Conservation (phyloP, 371 early-diverging fungal species). For the Blakeslea trispora region DNA sequence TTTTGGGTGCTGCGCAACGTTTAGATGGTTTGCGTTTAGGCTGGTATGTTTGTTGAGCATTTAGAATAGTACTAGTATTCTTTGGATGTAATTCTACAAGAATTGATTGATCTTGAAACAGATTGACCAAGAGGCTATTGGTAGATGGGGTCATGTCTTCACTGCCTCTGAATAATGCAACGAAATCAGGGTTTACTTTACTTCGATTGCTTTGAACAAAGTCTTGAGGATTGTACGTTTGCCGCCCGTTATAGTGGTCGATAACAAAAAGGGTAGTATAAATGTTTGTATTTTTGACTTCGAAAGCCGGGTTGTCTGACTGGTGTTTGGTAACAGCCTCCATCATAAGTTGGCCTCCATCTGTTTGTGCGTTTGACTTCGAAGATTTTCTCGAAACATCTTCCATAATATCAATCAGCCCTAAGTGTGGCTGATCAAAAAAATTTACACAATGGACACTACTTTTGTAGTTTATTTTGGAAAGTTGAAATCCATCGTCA, state of each 20-base stretch:
- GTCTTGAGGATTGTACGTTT: slow-evolving; percentile 66
- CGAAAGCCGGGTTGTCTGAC: slow-evolving; percentile 29
- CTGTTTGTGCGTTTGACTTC: slow-evolving; percentile 25
- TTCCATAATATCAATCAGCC: slow-evolving; percentile 33
- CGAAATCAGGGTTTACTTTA: slow-evolving; percentile 74
- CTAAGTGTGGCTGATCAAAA: slow-evolving; percentile 16
- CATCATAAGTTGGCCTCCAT: slow-evolving; percentile 29
- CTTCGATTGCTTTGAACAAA: slow-evolving; percentile 70
- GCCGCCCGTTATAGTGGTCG: slow-evolving; percentile 73
- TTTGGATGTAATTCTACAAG: slow-evolving; percentile 55
- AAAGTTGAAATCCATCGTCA: slow-evolving; percentile 45
- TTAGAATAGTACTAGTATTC: slow-evolving; percentile 50
- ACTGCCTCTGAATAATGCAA: slow-evolving; percentile 64
- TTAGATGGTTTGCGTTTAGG: slow-evolving; percentile 50
- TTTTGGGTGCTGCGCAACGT: slow-evolving; percentile 2
- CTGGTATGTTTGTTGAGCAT: slow-evolving; percentile 45
- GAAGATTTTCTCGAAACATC: slow-evolving; percentile 28
- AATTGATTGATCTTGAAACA: slow-evolving; percentile 30
- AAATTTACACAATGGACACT: slow-evolving; percentile 26
- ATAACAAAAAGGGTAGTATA: slow-evolving; percentile 54
- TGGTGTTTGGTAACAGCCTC: slow-evolving; percentile 26
- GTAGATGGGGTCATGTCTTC: slow-evolving; percentile 37
- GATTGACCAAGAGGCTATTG: slow-evolving; percentile 5
- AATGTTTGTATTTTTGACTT: slow-evolving; percentile 26
- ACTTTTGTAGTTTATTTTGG: background rate